These are phyloP conservation scores for Colletotrichum sp. DNA, from an alignment of 2,329 filamentous ascomycete species.

Conservation along the genomic window DNA sequence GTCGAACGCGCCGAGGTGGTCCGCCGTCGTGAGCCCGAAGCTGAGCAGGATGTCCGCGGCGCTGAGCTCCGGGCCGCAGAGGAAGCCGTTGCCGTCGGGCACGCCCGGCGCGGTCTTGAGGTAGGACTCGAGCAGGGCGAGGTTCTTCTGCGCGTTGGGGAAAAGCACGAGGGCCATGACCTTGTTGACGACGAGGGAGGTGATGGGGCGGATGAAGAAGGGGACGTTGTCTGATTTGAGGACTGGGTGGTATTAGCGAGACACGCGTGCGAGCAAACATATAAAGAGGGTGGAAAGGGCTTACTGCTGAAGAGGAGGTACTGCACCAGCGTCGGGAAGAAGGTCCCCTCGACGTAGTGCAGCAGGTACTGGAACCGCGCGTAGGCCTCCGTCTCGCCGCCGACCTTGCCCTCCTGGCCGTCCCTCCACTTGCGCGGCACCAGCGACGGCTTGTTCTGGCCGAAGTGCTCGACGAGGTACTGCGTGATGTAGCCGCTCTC, in stretches of 20 bases:
- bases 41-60: conserved; percentile 60
- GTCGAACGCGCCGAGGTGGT: conserved; percentile 38
- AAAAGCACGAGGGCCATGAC: conserved; percentile 45
- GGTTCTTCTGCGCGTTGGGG: conserved; percentile 53
- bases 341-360: conserved; percentile 84
- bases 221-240: conserved; percentile 52
- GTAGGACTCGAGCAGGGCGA: conserved; percentile 53
- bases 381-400: conserved; percentile 67
- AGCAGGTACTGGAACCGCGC: conserved; percentile 71
- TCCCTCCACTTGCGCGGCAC: conserved; percentile 60
- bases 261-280: no score
- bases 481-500: conserved; percentile 86
- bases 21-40: conserved; percentile 52
- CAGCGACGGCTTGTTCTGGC: conserved; percentile 44
- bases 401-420: conserved; percentile 60
- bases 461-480: conserved; percentile 75
- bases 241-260: conserved; percentile 25
- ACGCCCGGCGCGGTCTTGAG: conserved; percentile 45
- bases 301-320: conserved; percentile 47
- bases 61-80: conserved; percentile 55
- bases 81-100: conserved; percentile 42
- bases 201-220: conserved; percentile 60
- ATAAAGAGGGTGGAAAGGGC: no score
- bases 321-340: conserved; percentile 74
- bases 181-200: conserved; percentile 48